Percentiles rank a stretch among this genome's conserved stretches.
These are phyloP conservation scores for Kodamaea laetipori DNA, from an alignment of 805 yeast genomes.

Conservation along the genomic window DNA sequence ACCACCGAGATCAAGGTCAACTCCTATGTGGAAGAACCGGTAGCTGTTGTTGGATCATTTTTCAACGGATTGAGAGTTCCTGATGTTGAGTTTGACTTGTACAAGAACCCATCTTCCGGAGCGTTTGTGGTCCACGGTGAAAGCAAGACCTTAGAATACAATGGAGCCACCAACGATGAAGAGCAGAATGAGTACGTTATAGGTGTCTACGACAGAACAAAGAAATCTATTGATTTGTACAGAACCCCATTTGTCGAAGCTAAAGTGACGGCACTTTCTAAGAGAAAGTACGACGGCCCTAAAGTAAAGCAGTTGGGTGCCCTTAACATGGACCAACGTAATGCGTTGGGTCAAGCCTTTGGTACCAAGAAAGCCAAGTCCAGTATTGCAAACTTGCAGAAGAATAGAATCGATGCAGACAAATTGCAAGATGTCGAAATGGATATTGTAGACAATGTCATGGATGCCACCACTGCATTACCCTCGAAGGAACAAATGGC, in stretches of 20 bases:
- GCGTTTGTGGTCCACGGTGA: slow-evolving; percentile 76
- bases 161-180: slow-evolving; percentile 49
- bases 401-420: slow-evolving; percentile 85
- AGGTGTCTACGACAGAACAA: slow-evolving; percentile 75
- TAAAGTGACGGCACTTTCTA: slow-evolving; percentile 62
- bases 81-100: slow-evolving; percentile 63
- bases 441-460: slow-evolving; percentile 81
- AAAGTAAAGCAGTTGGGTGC: slow-evolving; percentile 57
- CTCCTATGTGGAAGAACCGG: slow-evolving; percentile 44
- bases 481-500: slow-evolving; percentile 72
- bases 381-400: slow-evolving; percentile 76
- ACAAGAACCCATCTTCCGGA: slow-evolving; percentile 42
- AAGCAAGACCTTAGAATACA: slow-evolving; percentile 68
- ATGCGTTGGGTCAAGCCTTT: slow-evolving; percentile 89
- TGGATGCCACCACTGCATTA: slow-evolving; percentile 64
- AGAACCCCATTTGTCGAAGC: slow-evolving; percentile 64
- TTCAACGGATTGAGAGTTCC: slow-evolving; percentile 77
- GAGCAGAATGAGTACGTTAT: slow-evolving; percentile 59
- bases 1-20: slow-evolving; percentile 44
- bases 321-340: slow-evolving; percentile 62
- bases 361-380: slow-evolving; percentile 97
- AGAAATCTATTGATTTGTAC: slow-evolving; percentile 62
- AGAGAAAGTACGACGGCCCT: slow-evolving; percentile 62
- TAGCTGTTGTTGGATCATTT: slow-evolving; percentile 65
- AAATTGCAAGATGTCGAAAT: slow-evolving; percentile 71